Conservation (phyloP, 2,329 filamentous ascomycete species). For the Penicillium sp. region DNA sequence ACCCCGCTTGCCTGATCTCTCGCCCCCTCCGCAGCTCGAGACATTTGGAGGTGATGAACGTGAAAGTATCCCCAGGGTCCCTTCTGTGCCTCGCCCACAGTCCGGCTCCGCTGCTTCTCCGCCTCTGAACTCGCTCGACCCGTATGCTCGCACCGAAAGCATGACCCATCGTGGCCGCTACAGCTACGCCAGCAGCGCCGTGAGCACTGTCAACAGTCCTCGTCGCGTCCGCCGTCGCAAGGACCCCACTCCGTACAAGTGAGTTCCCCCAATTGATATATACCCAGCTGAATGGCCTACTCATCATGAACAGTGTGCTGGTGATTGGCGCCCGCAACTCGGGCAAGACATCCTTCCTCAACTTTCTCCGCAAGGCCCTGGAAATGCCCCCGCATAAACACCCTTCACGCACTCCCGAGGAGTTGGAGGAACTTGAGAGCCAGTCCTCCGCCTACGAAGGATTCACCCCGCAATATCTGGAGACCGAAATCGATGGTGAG, state of each 20-base stretch:
- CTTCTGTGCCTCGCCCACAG: conserved; percentile 30
- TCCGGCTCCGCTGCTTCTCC: conserved; percentile 21
- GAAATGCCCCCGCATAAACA: conserved; percentile 78
- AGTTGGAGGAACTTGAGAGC: conserved; percentile 49
- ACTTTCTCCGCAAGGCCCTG: conserved; percentile 84
- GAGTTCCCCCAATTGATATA: conserved; percentile 45
- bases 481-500: conserved; percentile 90
- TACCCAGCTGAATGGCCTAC: not conserved
- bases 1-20: conserved; percentile 50
- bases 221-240: conserved; percentile 88
- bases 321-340: conserved; percentile 81
- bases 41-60: conserved; percentile 60
- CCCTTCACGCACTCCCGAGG: conserved; percentile 52
- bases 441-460: conserved; percentile 55
- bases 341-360: conserved; percentile 94
- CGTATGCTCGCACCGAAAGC: conserved; percentile 80
- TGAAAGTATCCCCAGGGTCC: conserved; percentile 57
- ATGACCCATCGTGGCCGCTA: conserved; percentile 96
- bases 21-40: conserved; percentile 47
- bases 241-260: conserved; percentile 98
- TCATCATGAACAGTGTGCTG: conserved; percentile 60
- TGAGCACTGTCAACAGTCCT: conserved; percentile 89
- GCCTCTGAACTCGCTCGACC: conserved; percentile 50
- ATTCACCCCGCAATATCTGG: conserved; percentile 83
- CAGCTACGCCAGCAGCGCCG: conserved; percentile 88